phyloP scores from a whole-genome alignment of 1,139 yeast species.

The Kodamaea fungicola region DNA sequence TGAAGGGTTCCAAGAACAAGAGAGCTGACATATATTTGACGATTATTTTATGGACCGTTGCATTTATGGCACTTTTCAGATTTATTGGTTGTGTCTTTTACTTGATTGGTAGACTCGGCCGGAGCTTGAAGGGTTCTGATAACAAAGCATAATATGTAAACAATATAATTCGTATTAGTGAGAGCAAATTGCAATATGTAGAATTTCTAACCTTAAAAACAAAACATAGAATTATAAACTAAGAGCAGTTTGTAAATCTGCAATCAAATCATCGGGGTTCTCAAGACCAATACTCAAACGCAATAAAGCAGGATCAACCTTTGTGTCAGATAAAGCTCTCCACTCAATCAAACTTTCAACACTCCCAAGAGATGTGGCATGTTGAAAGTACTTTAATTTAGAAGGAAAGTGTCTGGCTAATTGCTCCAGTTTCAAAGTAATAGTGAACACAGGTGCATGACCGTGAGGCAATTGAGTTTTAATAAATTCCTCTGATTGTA shows the following conservation, averaged over 20 bases:
- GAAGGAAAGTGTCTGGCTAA: constrained; percentile 66
- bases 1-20: constrained; percentile 13
- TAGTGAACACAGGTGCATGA: constrained; percentile 72
- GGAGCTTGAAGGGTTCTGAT: constrained; percentile 12
- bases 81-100: constrained; percentile 66
- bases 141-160: not conserved
- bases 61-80: constrained; percentile 72
- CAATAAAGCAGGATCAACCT: constrained; percentile 52
- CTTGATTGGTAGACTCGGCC: constrained; percentile 37
- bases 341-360: constrained; percentile 88
- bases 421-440: constrained; percentile 49
- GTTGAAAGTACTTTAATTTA: constrained; percentile 67
- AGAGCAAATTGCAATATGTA: not conserved
- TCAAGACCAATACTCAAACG: constrained; percentile 82
- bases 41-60: constrained; percentile 77
- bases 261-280: constrained; percentile 65
- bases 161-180: not conserved
- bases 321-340: constrained; percentile 73
- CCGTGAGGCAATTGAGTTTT: constrained; percentile 63
- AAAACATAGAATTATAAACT: no score
- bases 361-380: constrained; percentile 94
- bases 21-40: constrained; percentile 56
- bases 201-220: no score
- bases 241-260: constrained; percentile 41
- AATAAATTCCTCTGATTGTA: constrained; percentile 66